Evolutionary conservation across 768 basidiomycete species (phyloP).

Genomic region (Imleria badia): DNA sequence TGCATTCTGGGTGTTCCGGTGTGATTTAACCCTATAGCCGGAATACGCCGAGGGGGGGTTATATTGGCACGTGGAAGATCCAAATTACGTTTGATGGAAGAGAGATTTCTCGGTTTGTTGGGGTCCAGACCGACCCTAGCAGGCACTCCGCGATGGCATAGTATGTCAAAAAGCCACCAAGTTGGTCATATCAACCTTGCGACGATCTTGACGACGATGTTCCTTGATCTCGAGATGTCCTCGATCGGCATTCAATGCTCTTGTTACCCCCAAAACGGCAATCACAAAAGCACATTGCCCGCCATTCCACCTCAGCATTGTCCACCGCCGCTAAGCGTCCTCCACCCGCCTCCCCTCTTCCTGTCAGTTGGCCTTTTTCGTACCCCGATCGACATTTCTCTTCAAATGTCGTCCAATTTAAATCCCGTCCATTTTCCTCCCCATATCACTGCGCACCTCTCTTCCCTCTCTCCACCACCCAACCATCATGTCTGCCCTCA

Average conservation of each 20-base stretch:
- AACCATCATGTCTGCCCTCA: constrained; percentile 5
- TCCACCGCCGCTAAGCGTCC: constrained; percentile 2
- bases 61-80: constrained; percentile 2
- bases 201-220: constrained; percentile 11
- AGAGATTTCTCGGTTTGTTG: constrained; percentile 3
- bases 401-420: constrained; percentile 22
- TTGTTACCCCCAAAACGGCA: constrained; percentile 27
- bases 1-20: constrained; percentile 2
- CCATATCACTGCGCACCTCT: background rate
- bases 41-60: background rate
- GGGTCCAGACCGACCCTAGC: background rate
- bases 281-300: constrained; percentile 8
- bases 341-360: background rate
- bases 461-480: background rate
- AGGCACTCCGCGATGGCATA: constrained; percentile 29
- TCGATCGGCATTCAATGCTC: constrained; percentile 15
- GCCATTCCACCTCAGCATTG: constrained; percentile 9
- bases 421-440: constrained; percentile 14
- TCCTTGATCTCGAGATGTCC: no score
- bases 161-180: constrained; percentile 17
- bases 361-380: constrained; percentile 14
- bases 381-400: constrained; percentile 18
- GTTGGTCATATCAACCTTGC: background rate
- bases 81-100: constrained; percentile 17
- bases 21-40: background rate